phyloP scores from a whole-genome alignment of 331 rosid species.

The Dryas integrifolia region DNA sequence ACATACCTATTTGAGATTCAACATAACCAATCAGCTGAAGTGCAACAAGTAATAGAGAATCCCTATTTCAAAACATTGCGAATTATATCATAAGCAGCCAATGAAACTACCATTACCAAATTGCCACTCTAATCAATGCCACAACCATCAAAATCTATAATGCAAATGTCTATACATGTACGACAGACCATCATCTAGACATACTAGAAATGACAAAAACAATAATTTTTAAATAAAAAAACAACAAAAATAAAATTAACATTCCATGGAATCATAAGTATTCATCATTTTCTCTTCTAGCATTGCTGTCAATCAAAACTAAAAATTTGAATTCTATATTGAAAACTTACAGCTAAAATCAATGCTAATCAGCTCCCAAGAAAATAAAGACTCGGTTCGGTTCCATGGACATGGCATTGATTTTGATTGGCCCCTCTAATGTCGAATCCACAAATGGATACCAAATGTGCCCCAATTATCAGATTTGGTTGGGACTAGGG shows the following conservation, averaged over 20 bases:
- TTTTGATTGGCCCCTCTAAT: neutral
- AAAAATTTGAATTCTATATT: neutral
- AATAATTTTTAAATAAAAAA: neutral
- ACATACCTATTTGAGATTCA: constrained; percentile 17
- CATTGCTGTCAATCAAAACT: neutral
- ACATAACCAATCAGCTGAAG: constrained; percentile 29
- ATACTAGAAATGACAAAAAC: neutral
- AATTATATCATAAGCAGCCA: neutral
- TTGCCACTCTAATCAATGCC: neutral
- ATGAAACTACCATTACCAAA: neutral
- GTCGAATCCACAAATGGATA: neutral
- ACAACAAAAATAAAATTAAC: neutral
- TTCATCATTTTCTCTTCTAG: neutral
- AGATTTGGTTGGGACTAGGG: neutral
- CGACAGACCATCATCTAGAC: neutral
- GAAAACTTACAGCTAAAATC: neutral
- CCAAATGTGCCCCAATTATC: neutral
- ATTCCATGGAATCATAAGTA: neutral
- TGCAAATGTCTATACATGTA: neutral
- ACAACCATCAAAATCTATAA: neutral
- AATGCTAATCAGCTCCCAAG: neutral
- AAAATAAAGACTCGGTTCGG: too few species aligned
- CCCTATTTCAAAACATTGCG: neutral
- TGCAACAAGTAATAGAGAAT: constrained; percentile 11
- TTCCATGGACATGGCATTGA: neutral